Conservation (phyloP, 805 yeast species). For the Hemisphaericaspora nanyangensis region DNA sequence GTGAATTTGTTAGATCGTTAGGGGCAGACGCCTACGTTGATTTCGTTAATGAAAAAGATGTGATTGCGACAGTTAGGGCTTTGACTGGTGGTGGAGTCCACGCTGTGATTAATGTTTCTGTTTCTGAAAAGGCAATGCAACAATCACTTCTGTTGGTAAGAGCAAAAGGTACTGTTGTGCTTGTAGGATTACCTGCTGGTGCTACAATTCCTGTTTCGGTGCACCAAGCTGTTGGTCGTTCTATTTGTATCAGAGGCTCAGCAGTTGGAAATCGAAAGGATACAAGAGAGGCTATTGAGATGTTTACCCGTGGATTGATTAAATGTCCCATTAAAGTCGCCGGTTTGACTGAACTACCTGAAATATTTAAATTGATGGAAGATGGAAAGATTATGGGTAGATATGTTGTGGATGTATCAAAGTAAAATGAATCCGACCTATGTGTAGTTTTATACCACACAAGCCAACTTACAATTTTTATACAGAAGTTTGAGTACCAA, state of each 20-base stretch:
- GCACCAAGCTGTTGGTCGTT: conserved; percentile 68
- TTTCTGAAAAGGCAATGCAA: conserved; percentile 62
- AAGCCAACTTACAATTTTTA: too few relatives aligned
- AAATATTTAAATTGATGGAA: conserved; percentile 73
- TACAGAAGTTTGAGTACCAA: too few relatives aligned
- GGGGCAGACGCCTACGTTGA: conserved; percentile 67
- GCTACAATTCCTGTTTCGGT: conserved; percentile 70
- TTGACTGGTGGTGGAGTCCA: conserved; percentile 74
- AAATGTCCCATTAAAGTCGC: conserved; percentile 71
- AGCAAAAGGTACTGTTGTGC: conserved; percentile 30
- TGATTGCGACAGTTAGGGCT: conserved; percentile 50
- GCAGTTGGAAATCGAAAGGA: conserved; percentile 89
- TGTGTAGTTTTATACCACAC: too few relatives aligned
- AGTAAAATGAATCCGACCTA: too few relatives aligned
- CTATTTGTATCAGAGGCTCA: conserved; percentile 72
- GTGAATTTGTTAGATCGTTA: conserved; percentile 45
- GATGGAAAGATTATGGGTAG: conserved; percentile 85
- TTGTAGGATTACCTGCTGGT: conserved; percentile 76
- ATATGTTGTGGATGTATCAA: conserved; percentile 76
- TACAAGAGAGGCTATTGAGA: conserved; percentile 74
- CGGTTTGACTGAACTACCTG: conserved; percentile 67
- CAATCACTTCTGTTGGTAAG: conserved; percentile 50
- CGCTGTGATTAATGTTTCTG: conserved; percentile 73
- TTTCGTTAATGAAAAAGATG: conserved; percentile 52
- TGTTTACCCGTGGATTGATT: conserved; percentile 68